Percentiles rank a stretch among this genome's conserved stretches.
phyloP scores from a whole-genome alignment of 208 protist genomes.

The Leishmania amazonensis region DNA sequence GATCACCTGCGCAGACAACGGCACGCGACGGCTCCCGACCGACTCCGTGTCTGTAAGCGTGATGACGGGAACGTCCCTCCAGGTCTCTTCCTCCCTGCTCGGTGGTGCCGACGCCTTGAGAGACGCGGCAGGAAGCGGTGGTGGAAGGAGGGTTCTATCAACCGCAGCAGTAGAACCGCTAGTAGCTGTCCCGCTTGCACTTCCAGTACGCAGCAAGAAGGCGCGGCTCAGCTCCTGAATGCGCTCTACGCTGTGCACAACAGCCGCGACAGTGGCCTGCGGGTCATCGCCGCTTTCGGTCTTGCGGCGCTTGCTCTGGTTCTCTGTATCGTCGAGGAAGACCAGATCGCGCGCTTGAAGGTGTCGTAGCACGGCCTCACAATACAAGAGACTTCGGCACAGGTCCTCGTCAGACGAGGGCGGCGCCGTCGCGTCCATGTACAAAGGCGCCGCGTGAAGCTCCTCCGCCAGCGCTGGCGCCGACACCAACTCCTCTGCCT shows the following conservation, averaged over 20 bases:
- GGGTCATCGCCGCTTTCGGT: not conserved
- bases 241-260: constrained; percentile 8
- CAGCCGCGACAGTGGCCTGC: not conserved
- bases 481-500: not conserved
- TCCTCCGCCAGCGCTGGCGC: not conserved
- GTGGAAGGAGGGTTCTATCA: not conserved
- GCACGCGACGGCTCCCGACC: constrained; percentile 8
- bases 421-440: not conserved
- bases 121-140: not conserved
- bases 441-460: not conserved
- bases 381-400: constrained; percentile 13
- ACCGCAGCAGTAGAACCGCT: not conserved
- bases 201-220: not conserved
- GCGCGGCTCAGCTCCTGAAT: constrained; percentile 20
- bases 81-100: not conserved
- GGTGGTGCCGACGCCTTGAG: not conserved
- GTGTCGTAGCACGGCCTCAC: constrained; percentile 22
- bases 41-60: constrained; percentile 24
- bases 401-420: constrained; percentile 7
- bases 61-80: not conserved
- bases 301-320: constrained; percentile 15
- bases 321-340: not conserved
- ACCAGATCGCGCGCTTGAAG: not conserved
- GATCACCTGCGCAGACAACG: constrained; percentile 24
- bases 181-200: not conserved